These are phyloP conservation scores for Schizochytrium sp. DNA, from an alignment of 108 stramenopile species.

Conservation along the genomic window DNA sequence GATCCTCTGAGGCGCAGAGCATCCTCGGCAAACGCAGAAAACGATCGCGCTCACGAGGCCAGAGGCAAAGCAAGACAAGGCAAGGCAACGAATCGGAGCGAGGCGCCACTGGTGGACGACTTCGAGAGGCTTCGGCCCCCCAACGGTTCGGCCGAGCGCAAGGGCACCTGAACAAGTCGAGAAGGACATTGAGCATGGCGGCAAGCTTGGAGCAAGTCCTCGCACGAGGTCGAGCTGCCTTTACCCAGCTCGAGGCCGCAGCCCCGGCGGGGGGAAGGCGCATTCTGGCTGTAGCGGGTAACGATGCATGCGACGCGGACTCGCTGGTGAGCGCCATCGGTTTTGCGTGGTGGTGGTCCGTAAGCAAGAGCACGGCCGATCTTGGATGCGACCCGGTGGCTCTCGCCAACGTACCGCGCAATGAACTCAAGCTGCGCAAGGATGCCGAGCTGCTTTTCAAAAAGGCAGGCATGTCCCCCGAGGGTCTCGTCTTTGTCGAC, in stretches of 20 bases:
- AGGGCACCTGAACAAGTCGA: too few relatives aligned
- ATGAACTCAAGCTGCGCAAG: background rate
- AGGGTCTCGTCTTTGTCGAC: background rate
- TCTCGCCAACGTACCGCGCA: background rate
- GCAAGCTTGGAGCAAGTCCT: background rate
- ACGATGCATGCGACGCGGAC: background rate
- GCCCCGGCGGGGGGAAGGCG: background rate
- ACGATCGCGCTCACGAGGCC: too few relatives aligned
- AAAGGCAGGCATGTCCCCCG: background rate
- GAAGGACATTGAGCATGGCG: too few relatives aligned
- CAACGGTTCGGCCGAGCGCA: too few relatives aligned
- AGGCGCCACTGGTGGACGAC: too few relatives aligned
- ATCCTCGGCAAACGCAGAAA: too few relatives aligned
- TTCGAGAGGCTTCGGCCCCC: too few relatives aligned
- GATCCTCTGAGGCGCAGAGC: too few relatives aligned
- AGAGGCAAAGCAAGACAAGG: too few relatives aligned
- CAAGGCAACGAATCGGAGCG: too few relatives aligned
- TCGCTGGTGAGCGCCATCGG: background rate
- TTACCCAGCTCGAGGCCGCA: background rate
- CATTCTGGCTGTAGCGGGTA: background rate
- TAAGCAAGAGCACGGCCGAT: background rate
- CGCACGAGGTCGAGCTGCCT: background rate
- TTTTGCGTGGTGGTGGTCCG: background rate
- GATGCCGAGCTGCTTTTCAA: background rate
- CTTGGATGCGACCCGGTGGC: background rate